Base-by-base conservation (phyloP, 192 early-diverging fungal species). In the Mortierella claussenii region DNA sequence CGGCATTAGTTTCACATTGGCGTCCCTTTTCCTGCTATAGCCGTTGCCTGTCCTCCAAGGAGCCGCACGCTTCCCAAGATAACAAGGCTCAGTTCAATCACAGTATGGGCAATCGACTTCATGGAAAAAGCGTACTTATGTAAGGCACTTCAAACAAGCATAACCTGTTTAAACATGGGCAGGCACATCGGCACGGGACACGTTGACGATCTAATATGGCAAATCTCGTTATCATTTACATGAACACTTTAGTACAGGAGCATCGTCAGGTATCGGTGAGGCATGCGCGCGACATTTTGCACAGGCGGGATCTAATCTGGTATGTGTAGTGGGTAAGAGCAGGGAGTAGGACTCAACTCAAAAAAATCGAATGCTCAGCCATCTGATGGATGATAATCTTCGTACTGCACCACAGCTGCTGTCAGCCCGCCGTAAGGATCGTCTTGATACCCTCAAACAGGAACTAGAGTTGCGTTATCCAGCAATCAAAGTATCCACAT, bases 211-310 rank as follows among this genome's bases (percentile, higher is more conserved):
- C n/a, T n/a, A n/a, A n/a, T n/a, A n/a, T n/a, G n/a, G n/a, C n/a
- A n/a, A n/a, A n/a, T n/a, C n/a, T n/a, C n/a, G n/a, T 34, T 36
- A 3, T 24, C 5, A 3, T 55, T 10, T 11, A 42, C 8, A 42
- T 11, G 8, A 42, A 42, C 15, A 31, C 10, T 12, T 33, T 68
- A 88, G 83, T 52, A 90, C 90, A 34, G 91, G 91, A 8, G 90
- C 91, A 31, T 85, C 85, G 20, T 81, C 88, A 4, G 90, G 90
- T 37, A 93, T 92, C 37, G 92, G 92, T 52, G 82, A 85, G 62
- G 89, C 90, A 20, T 81, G 80, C 21, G 92, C 92, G 18, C 55
- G 86, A 13, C 84, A 90, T 47, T 93, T 90, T 58, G 89, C 91
- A 23, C 74, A 83, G 28, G 81, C 76, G 37, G 89, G 87, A 33